Percentiles rank a stretch among this genome's conserved stretches.
Conservation (phyloP, 2,329 filamentous ascomycete genomes). For the Tolypocladium tropicale region DNA sequence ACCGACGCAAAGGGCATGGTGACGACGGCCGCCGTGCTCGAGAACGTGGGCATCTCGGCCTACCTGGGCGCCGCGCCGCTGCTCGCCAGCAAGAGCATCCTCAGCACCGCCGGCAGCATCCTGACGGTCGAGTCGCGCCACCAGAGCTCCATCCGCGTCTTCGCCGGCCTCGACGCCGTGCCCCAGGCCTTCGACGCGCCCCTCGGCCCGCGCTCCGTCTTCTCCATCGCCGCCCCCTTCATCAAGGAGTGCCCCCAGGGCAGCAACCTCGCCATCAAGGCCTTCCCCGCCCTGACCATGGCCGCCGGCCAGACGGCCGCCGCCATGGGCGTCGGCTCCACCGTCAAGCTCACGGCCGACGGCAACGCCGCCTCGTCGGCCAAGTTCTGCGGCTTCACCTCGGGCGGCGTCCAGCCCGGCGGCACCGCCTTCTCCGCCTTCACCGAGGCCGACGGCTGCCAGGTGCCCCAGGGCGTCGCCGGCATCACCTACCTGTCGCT, state of each 20-base stretch:
- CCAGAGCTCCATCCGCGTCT: conserved; percentile 60
- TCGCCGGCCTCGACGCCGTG: conserved; percentile 46
- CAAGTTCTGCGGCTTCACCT: conserved; percentile 57
- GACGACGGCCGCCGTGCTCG: conserved; percentile 57
- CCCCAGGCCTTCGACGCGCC: conserved; percentile 62
- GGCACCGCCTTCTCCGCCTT: conserved; percentile 52
- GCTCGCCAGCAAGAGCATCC: conserved; percentile 46
- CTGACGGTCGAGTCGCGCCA: conserved; percentile 65
- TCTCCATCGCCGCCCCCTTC: conserved; percentile 64
- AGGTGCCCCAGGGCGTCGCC: conserved; percentile 49
- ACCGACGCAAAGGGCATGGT: conserved; percentile 58
- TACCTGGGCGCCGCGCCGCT: conserved; percentile 62
- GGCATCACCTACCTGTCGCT: conserved; percentile 61
- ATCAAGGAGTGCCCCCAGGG: conserved; percentile 59
- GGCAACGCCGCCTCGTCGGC: conserved; percentile 33
- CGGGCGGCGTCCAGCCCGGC: conserved; percentile 43
- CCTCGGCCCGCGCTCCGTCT: conserved; percentile 57
- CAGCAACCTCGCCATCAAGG: conserved; percentile 52
- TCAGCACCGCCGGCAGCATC: conserved; percentile 59
- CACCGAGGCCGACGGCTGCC: conserved; percentile 40
- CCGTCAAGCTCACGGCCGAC: conserved; percentile 33
- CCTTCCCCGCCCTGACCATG: conserved; percentile 48
- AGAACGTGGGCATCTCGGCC: conserved; percentile 65
- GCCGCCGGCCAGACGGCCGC: conserved; percentile 29
- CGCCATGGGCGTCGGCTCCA: conserved; percentile 21